Evolutionary conservation across 306 rosid species (phyloP).

Genomic region (Ammopiptanthus mongolicus): DNA sequence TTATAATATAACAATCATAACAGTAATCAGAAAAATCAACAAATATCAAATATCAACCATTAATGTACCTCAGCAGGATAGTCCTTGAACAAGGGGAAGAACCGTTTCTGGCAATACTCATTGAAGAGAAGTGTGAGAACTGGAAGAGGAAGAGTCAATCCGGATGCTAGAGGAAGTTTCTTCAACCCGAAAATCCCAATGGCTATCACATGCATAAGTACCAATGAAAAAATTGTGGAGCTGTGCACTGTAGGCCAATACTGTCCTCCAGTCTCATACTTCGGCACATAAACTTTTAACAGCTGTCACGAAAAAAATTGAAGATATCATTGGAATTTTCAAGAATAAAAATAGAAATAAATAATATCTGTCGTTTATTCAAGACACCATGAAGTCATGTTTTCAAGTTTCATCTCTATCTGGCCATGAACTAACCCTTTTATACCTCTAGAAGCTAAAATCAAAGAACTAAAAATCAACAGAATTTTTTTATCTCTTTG

Average conservation of each 20-base stretch:
- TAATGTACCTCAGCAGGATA: constrained; percentile 64
- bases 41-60: background rate
- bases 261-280: constrained; percentile 65
- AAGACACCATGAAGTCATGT: background rate
- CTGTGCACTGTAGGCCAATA: constrained; percentile 72
- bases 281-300: constrained; percentile 62
- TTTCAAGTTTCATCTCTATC: background rate
- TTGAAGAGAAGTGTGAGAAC: constrained; percentile 74
- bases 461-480: background rate
- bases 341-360: background rate
- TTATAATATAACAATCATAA: background rate
- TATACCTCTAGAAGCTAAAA: background rate
- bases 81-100: constrained; percentile 50
- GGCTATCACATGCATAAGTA: constrained; percentile 77
- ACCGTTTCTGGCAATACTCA: constrained; percentile 65
- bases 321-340: constrained; percentile 12
- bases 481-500: background rate
- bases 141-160: constrained; percentile 68
- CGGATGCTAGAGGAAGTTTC: constrained; percentile 58
- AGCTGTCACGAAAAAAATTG: constrained; percentile 41
- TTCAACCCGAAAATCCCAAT: constrained; percentile 80
- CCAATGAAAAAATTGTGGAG: constrained; percentile 66
- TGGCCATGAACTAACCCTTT: constrained; percentile 3
- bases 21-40: background rate
- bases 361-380: background rate